A percentile compares a stretch with the other conserved stretches of the same genome.
phyloP scores from a whole-genome alignment of 1,284 basidiomycete genomes.

The Ustilago trichophora region DNA sequence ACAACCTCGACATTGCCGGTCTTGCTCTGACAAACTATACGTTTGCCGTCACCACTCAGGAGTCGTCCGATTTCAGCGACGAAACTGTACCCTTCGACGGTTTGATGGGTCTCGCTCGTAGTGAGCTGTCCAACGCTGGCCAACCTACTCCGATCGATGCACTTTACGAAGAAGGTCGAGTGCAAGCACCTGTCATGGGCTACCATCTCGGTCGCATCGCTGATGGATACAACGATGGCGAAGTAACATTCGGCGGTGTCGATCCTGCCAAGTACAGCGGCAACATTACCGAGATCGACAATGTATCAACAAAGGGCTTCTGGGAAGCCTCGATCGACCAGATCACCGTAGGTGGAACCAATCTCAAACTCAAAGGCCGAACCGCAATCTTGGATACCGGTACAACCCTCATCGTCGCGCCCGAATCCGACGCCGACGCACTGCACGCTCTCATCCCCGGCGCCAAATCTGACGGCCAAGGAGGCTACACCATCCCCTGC shows the following conservation, averaged over 20 bases:
- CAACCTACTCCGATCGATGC: conserved; percentile 79
- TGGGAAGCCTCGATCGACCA: conserved; percentile 78
- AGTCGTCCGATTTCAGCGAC: conserved; percentile 74
- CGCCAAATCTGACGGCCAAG: conserved; percentile 68
- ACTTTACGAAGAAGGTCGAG: conserved; percentile 73
- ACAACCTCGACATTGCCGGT: conserved; percentile 77
- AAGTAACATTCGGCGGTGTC: conserved; percentile 80
- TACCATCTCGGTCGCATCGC: conserved; percentile 81
- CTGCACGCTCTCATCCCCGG: conserved; percentile 75
- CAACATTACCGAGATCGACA: conserved; percentile 59
- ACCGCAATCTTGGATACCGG: conserved; percentile 66
- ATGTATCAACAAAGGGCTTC: conserved; percentile 71
- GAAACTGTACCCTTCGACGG: conserved; percentile 75
- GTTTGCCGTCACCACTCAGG: conserved; percentile 77
- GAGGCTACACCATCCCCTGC: conserved; percentile 79
- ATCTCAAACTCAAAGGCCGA: conserved; percentile 70
- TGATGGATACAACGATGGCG: conserved; percentile 76
- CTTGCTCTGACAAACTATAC: conserved; percentile 74
- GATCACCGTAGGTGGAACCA: conserved; percentile 72
- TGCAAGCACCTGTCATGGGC: conserved; percentile 77
- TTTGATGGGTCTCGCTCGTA: conserved; percentile 76
- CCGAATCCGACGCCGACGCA: conserved; percentile 70
- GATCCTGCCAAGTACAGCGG: conserved; percentile 72
- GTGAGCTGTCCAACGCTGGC: conserved; percentile 72
- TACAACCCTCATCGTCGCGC: conserved; percentile 68